Evolutionary conservation across 2,329 filamentous ascomycete species (phyloP).

Genomic region (Talaromyces pinophilus): DNA sequence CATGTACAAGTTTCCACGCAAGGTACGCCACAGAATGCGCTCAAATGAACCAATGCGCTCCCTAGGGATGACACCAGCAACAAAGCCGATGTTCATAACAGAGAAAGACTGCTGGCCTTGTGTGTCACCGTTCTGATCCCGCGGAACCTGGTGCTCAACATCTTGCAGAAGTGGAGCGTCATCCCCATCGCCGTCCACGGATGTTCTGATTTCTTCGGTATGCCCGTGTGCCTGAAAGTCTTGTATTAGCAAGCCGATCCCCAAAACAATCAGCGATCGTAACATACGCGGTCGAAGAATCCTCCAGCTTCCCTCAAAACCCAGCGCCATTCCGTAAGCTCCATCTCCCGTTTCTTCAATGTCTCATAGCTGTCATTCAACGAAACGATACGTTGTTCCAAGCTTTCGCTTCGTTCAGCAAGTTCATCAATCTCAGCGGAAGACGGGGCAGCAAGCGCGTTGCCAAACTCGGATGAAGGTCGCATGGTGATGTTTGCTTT

Average conservation of each 20-base stretch:
- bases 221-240: slow-evolving; percentile 75
- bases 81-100: slow-evolving; percentile 98
- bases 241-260: slow-evolving; percentile 10
- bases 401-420: slow-evolving; percentile 83
- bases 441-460: slow-evolving; percentile 81
- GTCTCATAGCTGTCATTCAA: slow-evolving; percentile 99
- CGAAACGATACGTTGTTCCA: slow-evolving; percentile 87
- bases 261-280: not conserved
- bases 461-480: slow-evolving; percentile 86
- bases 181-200: slow-evolving; percentile 68
- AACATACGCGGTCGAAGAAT: slow-evolving; percentile 78
- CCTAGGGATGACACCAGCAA: slow-evolving; percentile 90
- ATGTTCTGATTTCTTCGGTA: slow-evolving; percentile 93
- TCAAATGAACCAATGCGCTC: slow-evolving; percentile 95
- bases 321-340: slow-evolving; percentile 98
- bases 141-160: slow-evolving; percentile 74
- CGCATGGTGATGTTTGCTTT: slow-evolving; percentile 83
- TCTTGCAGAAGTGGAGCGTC: slow-evolving; percentile 92
- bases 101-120: slow-evolving; percentile 84
- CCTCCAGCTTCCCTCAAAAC: slow-evolving; percentile 93
- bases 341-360: slow-evolving; percentile 94
- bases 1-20: slow-evolving; percentile 98
- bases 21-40: slow-evolving; percentile 93
- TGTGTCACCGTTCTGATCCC: slow-evolving; percentile 61
- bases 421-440: slow-evolving; percentile 96